These are phyloP conservation scores for Fusarium udum DNA, from an alignment of 2,329 filamentous ascomycete species.

Conservation along the genomic window DNA sequence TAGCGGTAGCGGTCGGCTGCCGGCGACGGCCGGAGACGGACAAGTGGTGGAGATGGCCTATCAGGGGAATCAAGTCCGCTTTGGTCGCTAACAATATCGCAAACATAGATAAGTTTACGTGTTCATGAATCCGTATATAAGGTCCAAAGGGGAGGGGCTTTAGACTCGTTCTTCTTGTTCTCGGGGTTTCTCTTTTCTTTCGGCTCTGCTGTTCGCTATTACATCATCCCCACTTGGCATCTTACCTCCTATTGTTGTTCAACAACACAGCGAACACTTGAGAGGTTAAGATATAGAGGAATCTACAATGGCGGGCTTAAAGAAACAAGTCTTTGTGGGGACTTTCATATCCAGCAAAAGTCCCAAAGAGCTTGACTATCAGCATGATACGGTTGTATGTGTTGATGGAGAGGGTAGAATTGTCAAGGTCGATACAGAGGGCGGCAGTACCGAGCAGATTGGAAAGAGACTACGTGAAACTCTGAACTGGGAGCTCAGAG, in stretches of 20 bases:
- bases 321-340: constrained; percentile 61
- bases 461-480: constrained; percentile 49
- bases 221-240: constrained; percentile 4
- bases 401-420: constrained; percentile 63
- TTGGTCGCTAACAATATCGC: constrained; percentile 14
- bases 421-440: constrained; percentile 55
- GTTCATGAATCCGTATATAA: constrained; percentile 20
- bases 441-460: constrained; percentile 43
- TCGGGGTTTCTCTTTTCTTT: background rate
- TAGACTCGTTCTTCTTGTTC: background rate
- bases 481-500: constrained; percentile 56
- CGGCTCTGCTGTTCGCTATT: background rate
- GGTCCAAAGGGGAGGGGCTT: background rate
- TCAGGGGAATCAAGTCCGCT: constrained; percentile 26
- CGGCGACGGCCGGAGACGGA: constrained; percentile 39
- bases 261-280: background rate
- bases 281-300: background rate
- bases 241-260: background rate
- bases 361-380: constrained; percentile 59
- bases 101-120: constrained; percentile 11
- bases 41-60: constrained; percentile 38
- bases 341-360: constrained; percentile 64
- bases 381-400: constrained; percentile 60
- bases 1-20: constrained; percentile 33
- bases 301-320: constrained; percentile 29